Base-by-base conservation (phyloP, 1,284 basidiomycete species). In the Malassezia equina region DNA sequence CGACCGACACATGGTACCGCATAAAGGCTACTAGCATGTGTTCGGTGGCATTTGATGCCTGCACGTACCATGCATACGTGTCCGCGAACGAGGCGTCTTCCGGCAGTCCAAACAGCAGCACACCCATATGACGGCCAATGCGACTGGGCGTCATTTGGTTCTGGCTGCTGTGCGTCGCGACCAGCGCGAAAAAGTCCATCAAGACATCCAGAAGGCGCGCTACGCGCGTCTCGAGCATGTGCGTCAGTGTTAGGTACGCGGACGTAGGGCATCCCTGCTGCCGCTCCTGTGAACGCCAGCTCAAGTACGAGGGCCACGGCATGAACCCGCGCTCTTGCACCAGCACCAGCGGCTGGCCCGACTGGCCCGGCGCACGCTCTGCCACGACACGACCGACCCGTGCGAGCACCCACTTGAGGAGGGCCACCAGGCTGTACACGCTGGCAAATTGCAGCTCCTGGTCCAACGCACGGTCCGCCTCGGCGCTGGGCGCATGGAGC, bases 361-460 rank as follows among this genome's bases (percentile, higher is more conserved):
- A 36, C 27, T 56, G 44, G n/a, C 57, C 56, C 2, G 47, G 63
- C 28, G 32, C 39, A 2, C 55, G 65, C 12, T 70, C 69, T 13
- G 69, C 65, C 7, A 71, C 58, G 15, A 74, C 66, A 13, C 65
- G 57, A 4, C 69, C 68, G 51, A 74, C 49, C 21, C 70, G 59
- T 0, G 68, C 64, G n/a, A 74, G 61, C 2, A 65, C 63, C 71
- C 71, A 74, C 53, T 74, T 74, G 63, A 74, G 64, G 34, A 71
- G 28, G 7, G 71, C 70, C 34, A 69, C 69, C 2, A 74, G 59
- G 31, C 67, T 64, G 56, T 73, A 64, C 21, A 67, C 62, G 32
- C 65, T 69, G 28, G 70, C 70, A 39, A 63, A 71, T 21, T 62
- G 60, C 25, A 70, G 49, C 27, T 71, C 71, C 19, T 68, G 58